Percentiles rank a stretch among this genome's conserved stretches.
These are phyloP conservation scores for Gelatoporia subvermispora DNA, from an alignment of 768 basidiomycete species.

Conservation along the genomic window DNA sequence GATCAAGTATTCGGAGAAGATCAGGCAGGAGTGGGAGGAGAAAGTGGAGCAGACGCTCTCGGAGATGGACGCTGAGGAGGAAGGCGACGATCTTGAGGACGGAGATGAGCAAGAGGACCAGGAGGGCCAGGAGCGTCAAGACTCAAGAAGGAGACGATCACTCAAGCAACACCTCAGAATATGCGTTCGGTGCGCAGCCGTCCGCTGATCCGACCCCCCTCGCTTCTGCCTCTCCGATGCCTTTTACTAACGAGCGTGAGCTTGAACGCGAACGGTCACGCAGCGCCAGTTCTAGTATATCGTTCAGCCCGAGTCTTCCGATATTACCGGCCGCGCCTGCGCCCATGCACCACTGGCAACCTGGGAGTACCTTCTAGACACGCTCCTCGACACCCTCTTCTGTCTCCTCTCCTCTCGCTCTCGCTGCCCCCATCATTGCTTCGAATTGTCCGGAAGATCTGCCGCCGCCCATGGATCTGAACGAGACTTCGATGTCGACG, in stretches of 20 bases:
- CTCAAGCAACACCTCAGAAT: slow-evolving; percentile 64
- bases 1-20: slow-evolving; percentile 94
- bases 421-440: slow-evolving; percentile 81
- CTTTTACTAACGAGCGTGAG: slow-evolving; percentile 11
- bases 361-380: slow-evolving; percentile 49
- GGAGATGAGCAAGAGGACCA: slow-evolving; percentile 28
- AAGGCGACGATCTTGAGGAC: slow-evolving; percentile 38
- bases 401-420: slow-evolving; percentile 79
- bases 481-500: slow-evolving; percentile 42
- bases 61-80: slow-evolving; percentile 49
- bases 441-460: slow-evolving; percentile 54
- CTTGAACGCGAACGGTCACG: slow-evolving; percentile 2
- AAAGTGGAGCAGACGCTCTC: slow-evolving; percentile 68
- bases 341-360: slow-evolving; percentile 34
- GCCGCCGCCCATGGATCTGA: slow-evolving; percentile 63
- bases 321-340: slow-evolving; percentile 27
- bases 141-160: slow-evolving; percentile 41
- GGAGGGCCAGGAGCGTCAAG: slow-evolving; percentile 15
- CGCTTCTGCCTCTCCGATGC: slow-evolving; percentile 46
- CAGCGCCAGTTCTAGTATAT: neutral
- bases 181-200: slow-evolving; percentile 45
- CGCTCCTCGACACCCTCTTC: slow-evolving; percentile 87
- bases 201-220: slow-evolving; percentile 66
- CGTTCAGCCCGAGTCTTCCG: slow-evolving; percentile 14
- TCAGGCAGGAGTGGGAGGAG: slow-evolving; percentile 95